Base-by-base conservation (phyloP, 805 yeast genomes). In the Suhomyces sp. region DNA sequence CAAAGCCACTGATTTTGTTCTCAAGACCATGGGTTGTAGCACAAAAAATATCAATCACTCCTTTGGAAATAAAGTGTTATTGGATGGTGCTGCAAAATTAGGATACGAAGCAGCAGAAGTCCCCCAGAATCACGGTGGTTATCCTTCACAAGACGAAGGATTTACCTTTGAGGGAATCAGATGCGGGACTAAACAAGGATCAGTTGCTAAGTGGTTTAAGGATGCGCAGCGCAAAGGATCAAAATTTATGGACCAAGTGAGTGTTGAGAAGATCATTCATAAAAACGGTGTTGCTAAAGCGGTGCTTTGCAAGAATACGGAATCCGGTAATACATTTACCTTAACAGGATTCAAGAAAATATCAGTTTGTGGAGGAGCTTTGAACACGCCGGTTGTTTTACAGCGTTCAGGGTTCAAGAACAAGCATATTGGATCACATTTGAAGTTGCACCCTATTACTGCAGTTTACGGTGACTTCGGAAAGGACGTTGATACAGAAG, bases 1-100 rank as follows among this genome's bases (percentile, higher is more conserved):
- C 49, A 63, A 68, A 17, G 75, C 79, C 21, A 56, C 71, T 53
- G 77, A 76, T 52, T 74, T 71, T 53, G 63, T 60, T 19, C 50
- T 50, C 41, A 45, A 53, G 24, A 57, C 55, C 19, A 61, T 61
- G 65, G 63, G 62, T 8, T 64, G 61, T 0, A 48, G 54, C 31
- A 48, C 54, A 5, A 59, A 59, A 4, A 31, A 54, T 40, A 41
- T 60, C 17, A 43, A 50, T 8, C 65, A 61, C 48, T 59, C 63
- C 3, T 44, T 49, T 41, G 53, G 58, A 29, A 61, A 61, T 51
- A 46, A 44, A n/a, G 52, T 43, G 12, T 35, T 61, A 9, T 44
- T 60, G 41, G 55, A 57, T 10, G 65, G 63, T 6, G 50, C 55
- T 17, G 47, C 43, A 19, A 60, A 57, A 40, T 47, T 61, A 41